Base-by-base conservation (phyloP, 345 rosid species). In the Rhodamnia argentea region DNA sequence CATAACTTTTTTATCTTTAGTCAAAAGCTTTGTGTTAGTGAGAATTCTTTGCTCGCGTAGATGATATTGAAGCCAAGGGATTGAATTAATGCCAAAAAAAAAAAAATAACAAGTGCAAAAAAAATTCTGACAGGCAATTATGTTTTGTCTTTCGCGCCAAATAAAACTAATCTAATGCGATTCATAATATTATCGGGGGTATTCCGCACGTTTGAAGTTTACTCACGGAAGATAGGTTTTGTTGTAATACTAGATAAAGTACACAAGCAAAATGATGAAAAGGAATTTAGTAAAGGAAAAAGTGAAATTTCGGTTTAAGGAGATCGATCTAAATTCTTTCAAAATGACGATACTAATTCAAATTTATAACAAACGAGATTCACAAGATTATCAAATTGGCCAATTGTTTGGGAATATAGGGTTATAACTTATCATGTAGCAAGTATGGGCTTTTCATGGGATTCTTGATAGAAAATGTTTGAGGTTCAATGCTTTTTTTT, bases 181-280 rank as follows among this genome's bases (percentile, higher is more conserved):
- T 64, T 32, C 32, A 64, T 64, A 32, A 64, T 18, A 22, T 70
- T 18, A 70, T 5, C 0, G 0, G n/a, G 4, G 44, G 11, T 32
- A 70, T 32, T 32, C 24, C 13, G 10, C 22, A 6, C 16, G 26
- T 70, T 70, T 24, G 22, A 70, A 32, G 44, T 70, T 40, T 0
- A 9, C 11, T 70, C 7, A 37, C 0, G 13, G 4, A 9, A 70
- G 24, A 4, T 32, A 2, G 0, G 6, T 18, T 70, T 70, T 70
- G 47, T 37, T 0, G 24, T 70, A 9, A 70, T 9, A 0, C 18
- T 0, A 70, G 0, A 70, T 18, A 18, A 10, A 32, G 1, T 37
- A 18, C 44, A 32, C 2, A 32, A 18, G 10, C 40, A 1, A 32
- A 70, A 32, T 16, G 44, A 70, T 9, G 24, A 70, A 59, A n/a